These are phyloP conservation scores for Lachnellula suecica DNA, from an alignment of 2,329 filamentous ascomycete species.

Conservation along the genomic window DNA sequence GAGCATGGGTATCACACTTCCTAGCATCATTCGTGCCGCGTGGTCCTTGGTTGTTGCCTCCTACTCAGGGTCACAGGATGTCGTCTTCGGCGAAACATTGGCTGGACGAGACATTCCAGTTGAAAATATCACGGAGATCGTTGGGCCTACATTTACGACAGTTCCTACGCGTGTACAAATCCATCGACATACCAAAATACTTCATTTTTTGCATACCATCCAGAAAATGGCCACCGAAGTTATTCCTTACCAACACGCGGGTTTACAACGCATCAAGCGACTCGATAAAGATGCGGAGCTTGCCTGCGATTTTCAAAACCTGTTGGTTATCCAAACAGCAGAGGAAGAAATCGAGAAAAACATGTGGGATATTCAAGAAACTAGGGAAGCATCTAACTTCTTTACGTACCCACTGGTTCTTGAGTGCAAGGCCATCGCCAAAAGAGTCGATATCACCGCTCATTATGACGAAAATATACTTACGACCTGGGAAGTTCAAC, in stretches of 20 bases:
- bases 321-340: conserved; percentile 22
- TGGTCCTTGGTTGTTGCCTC: conserved; percentile 41
- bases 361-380: conserved; percentile 1
- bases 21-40: conserved; percentile 28
- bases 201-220: neutral
- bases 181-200: conserved; percentile 14
- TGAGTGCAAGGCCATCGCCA: conserved; percentile 6
- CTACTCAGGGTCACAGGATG: conserved; percentile 39
- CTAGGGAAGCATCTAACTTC: conserved; percentile 6
- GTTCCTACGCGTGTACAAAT: conserved; percentile 40
- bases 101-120: conserved; percentile 41
- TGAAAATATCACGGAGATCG: conserved; percentile 39
- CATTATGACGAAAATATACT: conserved; percentile 11
- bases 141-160: conserved; percentile 42
- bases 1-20: conserved; percentile 11
- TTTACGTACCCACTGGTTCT: conserved; percentile 18
- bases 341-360: conserved; percentile 1
- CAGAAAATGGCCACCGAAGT: conserved; percentile 8
- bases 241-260: conserved; percentile 51
- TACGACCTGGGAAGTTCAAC: conserved; percentile 4
- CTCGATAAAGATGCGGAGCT: conserved; percentile 11
- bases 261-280: conserved; percentile 20
- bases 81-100: conserved; percentile 43
- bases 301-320: conserved; percentile 21
- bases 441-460: conserved; percentile 10